Evolutionary conservation across 768 basidiomycete species (phyloP).

Genomic region (Pleurotus giganteus): DNA sequence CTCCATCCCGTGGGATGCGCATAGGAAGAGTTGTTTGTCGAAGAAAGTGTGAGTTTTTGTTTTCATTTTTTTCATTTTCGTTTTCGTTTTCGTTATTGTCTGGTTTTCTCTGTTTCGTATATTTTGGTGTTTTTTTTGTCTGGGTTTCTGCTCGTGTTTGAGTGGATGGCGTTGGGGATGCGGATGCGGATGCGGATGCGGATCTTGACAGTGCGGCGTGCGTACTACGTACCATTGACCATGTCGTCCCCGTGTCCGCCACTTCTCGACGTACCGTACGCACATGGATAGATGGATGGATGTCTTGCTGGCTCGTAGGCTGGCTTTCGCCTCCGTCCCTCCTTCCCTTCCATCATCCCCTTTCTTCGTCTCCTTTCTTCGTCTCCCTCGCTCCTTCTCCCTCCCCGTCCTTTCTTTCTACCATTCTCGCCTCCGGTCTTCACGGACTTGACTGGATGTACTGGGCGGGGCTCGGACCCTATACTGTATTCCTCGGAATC

Average conservation of each 20-base stretch:
- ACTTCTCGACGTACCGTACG: too few species aligned
- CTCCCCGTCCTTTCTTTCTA: neutral
- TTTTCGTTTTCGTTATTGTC: conserved; percentile 1
- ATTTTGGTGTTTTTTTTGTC: neutral
- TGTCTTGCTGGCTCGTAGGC: too few species aligned
- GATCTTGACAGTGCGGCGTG: neutral
- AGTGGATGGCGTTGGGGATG: neutral
- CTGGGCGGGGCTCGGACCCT: too few species aligned
- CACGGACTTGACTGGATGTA: too few species aligned
- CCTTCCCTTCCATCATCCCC: neutral
- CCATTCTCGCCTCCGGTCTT: too few species aligned
- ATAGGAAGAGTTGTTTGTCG: conserved; percentile 77
- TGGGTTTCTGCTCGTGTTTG: neutral
- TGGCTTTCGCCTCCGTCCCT: neutral
- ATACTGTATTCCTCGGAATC: too few species aligned
- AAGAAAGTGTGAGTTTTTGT: conserved; percentile 62
- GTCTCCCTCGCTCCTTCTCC: neutral
- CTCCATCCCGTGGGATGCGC: conserved; percentile 87
- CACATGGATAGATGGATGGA: too few species aligned
- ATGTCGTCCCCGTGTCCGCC: neutral
- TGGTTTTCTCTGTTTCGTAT: neutral
- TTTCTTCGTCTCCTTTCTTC: neutral
- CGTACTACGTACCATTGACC: neutral
- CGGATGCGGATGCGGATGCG: neutral
- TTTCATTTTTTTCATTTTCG: conserved; percentile 17